Evolutionary conservation across 139 green algal species (phyloP), one percentile per base, ranked within the genome.

Genomic region (Chlorella sp.): DNA sequence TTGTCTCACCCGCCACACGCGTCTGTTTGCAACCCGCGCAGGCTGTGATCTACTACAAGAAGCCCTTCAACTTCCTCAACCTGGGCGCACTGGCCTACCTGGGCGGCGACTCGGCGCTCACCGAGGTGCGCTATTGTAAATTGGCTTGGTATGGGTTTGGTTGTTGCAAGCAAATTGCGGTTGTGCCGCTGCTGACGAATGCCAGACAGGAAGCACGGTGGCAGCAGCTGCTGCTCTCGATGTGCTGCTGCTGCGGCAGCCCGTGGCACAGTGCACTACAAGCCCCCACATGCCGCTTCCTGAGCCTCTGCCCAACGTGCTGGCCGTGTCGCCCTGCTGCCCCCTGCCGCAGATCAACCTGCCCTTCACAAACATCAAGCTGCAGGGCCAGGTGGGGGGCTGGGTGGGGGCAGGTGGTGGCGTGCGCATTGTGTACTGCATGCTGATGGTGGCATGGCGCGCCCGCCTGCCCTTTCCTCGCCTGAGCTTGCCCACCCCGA

Each of bases 61-160:
- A 93, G 76, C 88, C 88, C 0, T 94, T 94, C 74, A 85, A 94
- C 79, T 92, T 93, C 82, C 86, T 94, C 32, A 87, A 58, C 26
- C 78, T 95, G 81, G 93, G 70, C 48, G 70, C 94, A 41, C 87
- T 95, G 91, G 92, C 92, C 0, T 94, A 93, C 64, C 54, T 95
- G 26, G 91, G 92, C 40, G 88, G 90, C 73, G 80, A 89, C 76
- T 86, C 84, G 72, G 92, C 86, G 24, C 73, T 92, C 1, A 89
- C 87, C 16, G 87, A 94, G 81, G 88, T 90, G 22, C 43, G 76
- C 34, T 19, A 44, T 54, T 7, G 8, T 7, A 54, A 54, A 60
- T n/a, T n/a, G n/a, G n/a, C n/a, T n/a, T n/a, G n/a, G n/a, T n/a
- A n/a, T n/a, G n/a, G n/a, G n/a, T n/a, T n/a, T n/a, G n/a, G n/a